Evolutionary conservation across 192 early-diverging fungal species (phyloP), one percentile per base, ranked within the genome.

Genomic region (Bifiguratus adelaidae): DNA sequence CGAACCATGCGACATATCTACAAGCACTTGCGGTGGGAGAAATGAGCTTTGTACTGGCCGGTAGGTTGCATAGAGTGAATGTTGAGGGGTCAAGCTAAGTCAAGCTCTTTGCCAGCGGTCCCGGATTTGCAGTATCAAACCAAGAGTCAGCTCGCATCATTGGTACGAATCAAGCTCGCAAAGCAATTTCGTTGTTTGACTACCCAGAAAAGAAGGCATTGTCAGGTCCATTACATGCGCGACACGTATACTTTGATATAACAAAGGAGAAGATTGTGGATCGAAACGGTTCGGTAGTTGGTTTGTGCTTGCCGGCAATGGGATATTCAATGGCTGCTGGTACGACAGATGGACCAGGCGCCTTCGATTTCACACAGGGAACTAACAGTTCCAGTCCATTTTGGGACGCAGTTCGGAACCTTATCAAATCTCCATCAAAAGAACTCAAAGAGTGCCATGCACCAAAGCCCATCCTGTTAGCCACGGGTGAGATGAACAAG

Each of bases 331-430:
- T 74, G 49, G 52, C 62, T 49, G 74, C 74, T 21, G 74, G 74
- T 19, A 77, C 74, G 23, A 77, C 70, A 1, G 74, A 77, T 56
- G 74, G 74, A 7, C 68, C 71, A n/a, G n/a, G n/a, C n/a, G n/a
- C n/a, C n/a, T n/a, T n/a, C n/a, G n/a, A n/a, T n/a, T n/a, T n/a
- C n/a, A n/a, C n/a, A n/a, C n/a, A n/a, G n/a, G n/a, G n/a, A n/a
- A n/a, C n/a, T n/a, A n/a, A n/a, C n/a, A n/a, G n/a, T n/a, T n/a
- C n/a, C n/a, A 60, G 57, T 32, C 55, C 56, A 3, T 45, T 61
- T 41, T 61, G 48, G 61, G 55, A 58, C 32, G 38, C 62, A 27
- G 16, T 61, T 22, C 15, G 59, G 22, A 1, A n/a, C n/a, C n/a
- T n/a, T n/a, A n/a, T n/a, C n/a, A n/a, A n/a, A n/a, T n/a, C n/a